These are phyloP conservation scores for Quercus alba DNA, from an alignment of 306 rosid species.

Conservation along the genomic window DNA sequence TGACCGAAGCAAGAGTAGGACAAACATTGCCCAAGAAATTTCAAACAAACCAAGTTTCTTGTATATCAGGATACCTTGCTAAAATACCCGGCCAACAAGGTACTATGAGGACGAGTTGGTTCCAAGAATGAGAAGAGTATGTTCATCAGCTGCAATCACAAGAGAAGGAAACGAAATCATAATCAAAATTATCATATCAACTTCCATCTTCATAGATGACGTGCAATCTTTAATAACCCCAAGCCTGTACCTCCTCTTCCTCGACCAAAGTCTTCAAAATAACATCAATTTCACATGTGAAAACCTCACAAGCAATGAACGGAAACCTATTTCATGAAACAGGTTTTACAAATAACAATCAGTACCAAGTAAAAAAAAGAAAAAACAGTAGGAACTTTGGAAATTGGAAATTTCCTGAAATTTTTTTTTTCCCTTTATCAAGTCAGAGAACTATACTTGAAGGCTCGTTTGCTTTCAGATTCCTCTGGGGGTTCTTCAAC, in stretches of 20 bases:
- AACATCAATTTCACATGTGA: conserved; percentile 97
- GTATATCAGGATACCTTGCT: conserved; percentile 62
- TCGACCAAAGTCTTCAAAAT: conserved; percentile 96
- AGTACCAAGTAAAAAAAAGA: conserved; percentile 17
- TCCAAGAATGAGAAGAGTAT: conserved; percentile 94
- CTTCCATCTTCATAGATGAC: conserved; percentile 6
- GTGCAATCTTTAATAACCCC: conserved; percentile 8
- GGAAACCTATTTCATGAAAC: conserved; percentile 70
- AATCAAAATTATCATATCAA: conserved; percentile 1
- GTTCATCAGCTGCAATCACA: conserved; percentile 79
- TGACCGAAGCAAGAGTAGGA: background rate
- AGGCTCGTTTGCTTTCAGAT: conserved; percentile 86
- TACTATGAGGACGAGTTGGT: conserved; percentile 73
- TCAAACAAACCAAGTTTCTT: conserved; percentile 16
- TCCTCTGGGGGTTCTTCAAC: conserved; percentile 91
- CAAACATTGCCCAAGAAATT: conserved; percentile 4
- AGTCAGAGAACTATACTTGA: conserved; percentile 59
- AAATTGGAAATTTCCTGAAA: background rate
- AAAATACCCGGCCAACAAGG: conserved; percentile 91
- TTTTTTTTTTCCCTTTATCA: background rate
- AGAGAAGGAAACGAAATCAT: conserved; percentile 14
- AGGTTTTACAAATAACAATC: conserved; percentile 15
- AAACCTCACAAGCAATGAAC: conserved; percentile 91
- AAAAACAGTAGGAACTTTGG: background rate
- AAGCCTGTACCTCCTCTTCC: conserved; percentile 81